Conservation (phyloP, 495 filamentous ascomycete species). For the Xylaria palmicola region DNA sequence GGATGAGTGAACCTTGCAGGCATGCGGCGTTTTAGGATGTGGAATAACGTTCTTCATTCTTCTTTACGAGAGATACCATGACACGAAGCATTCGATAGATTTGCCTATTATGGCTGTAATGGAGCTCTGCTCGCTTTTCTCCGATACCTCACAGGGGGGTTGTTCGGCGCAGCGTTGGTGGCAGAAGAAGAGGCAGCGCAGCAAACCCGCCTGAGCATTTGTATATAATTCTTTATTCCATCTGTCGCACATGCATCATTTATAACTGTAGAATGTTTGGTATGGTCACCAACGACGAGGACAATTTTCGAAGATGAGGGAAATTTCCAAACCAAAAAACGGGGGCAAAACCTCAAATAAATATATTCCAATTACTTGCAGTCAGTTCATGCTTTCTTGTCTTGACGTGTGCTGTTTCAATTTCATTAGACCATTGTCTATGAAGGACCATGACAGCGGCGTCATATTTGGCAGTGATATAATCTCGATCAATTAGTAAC, state of each 20-base stretch:
- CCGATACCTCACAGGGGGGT: constrained; percentile 1
- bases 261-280: constrained; percentile 1
- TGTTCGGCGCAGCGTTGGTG: constrained; percentile 4
- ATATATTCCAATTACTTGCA: not conserved
- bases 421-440: no score
- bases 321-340: not conserved
- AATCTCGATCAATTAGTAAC: not conserved
- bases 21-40: constrained; percentile 3
- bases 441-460: no score
- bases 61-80: constrained; percentile 29
- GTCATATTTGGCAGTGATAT: not conserved
- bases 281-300: not conserved
- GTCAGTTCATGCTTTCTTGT: not conserved
- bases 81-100: constrained; percentile 28
- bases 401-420: not conserved
- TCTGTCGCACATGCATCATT: constrained; percentile 12
- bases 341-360: not conserved
- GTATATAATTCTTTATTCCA: constrained; percentile 31
- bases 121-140: constrained; percentile 1
- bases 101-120: constrained; percentile 8
- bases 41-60: constrained; percentile 15
- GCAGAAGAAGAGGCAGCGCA: constrained; percentile 10
- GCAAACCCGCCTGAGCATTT: constrained; percentile 23
- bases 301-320: not conserved
- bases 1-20: constrained; percentile 1